Percentiles rank a stretch among this genome's conserved stretches.
phyloP scores from a whole-genome alignment of 768 basidiomycete species.

The Kwoniella shandongensis region DNA sequence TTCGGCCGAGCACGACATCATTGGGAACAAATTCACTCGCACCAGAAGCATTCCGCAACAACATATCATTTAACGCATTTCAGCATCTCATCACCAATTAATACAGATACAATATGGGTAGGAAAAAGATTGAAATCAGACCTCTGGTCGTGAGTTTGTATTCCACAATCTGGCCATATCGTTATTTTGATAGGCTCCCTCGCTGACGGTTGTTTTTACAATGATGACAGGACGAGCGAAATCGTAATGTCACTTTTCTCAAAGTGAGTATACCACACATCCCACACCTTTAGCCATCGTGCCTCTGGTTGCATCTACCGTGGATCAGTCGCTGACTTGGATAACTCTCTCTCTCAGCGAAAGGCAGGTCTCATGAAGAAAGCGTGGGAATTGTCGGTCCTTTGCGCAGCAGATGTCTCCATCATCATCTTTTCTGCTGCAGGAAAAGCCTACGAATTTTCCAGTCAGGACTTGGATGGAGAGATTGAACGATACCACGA shows the following conservation, averaged over 20 bases:
- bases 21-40: no score
- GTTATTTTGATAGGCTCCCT: no score
- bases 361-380: constrained; percentile 54
- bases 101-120: constrained; percentile 35
- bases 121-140: constrained; percentile 53
- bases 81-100: background rate
- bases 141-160: constrained; percentile 43
- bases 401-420: constrained; percentile 52
- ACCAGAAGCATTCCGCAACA: no score
- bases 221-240: constrained; percentile 45
- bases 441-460: constrained; percentile 52
- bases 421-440: constrained; percentile 49
- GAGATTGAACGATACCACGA: constrained; percentile 49
- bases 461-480: constrained; percentile 43
- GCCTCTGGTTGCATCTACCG: background rate
- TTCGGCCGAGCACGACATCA: no score
- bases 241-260: constrained; percentile 53
- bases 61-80: no score
- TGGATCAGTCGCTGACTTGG: background rate
- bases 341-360: constrained; percentile 24
- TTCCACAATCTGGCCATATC: no score
- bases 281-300: background rate
- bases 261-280: constrained; percentile 32
- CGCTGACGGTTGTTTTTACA: background rate
- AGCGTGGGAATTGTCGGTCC: constrained; percentile 53